A percentile compares a stretch with the other conserved stretches of the same genome.
Evolutionary conservation across 805 yeast genomes (phyloP).

Genomic region (Saccharomycopsis fibuligera): DNA sequence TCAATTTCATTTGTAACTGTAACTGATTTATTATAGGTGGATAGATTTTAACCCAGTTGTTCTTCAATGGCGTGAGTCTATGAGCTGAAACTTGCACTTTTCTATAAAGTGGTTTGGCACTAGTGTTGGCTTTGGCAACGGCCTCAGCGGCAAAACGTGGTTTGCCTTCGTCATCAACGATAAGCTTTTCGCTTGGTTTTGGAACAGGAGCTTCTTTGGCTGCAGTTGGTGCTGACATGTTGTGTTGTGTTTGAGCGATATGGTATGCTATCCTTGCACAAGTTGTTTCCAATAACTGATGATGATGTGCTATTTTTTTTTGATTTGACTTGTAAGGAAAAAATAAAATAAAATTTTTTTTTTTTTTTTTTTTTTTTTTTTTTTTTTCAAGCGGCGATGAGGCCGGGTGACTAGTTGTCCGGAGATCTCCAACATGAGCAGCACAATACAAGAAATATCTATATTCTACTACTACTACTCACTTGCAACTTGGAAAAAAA

Average conservation of each 20-base stretch:
- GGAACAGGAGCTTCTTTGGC: conserved; percentile 28
- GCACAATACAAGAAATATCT: too few relatives aligned
- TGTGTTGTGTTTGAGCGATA: not conserved
- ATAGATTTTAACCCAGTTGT: conserved; percentile 87
- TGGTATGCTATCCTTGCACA: not conserved
- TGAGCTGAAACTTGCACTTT: conserved; percentile 95
- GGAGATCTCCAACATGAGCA: too few relatives aligned
- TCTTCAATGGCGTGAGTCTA: conserved; percentile 89
- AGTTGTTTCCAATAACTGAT: too few relatives aligned
- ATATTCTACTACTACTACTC: too few relatives aligned
- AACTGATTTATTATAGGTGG: conserved; percentile 94
- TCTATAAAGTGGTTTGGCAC: conserved; percentile 77
- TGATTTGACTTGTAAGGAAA: too few relatives aligned
- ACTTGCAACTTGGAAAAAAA: too few relatives aligned
- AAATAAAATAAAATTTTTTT: too few relatives aligned
- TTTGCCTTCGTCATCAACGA: conserved; percentile 81
- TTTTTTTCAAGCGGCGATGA: too few relatives aligned
- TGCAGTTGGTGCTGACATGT: conserved; percentile 42
- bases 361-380: too few relatives aligned
- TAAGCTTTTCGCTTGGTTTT: conserved; percentile 27
- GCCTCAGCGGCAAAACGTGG: conserved; percentile 74
- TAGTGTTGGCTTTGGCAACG: conserved; percentile 35
- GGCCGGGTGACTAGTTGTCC: too few relatives aligned
- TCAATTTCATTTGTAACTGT: conserved; percentile 94
- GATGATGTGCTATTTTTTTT: too few relatives aligned